Evolutionary conservation across 177 flowering plant species (phyloP), one percentile per base, ranked within the genome.

Genomic region (Telopea speciosissima): DNA sequence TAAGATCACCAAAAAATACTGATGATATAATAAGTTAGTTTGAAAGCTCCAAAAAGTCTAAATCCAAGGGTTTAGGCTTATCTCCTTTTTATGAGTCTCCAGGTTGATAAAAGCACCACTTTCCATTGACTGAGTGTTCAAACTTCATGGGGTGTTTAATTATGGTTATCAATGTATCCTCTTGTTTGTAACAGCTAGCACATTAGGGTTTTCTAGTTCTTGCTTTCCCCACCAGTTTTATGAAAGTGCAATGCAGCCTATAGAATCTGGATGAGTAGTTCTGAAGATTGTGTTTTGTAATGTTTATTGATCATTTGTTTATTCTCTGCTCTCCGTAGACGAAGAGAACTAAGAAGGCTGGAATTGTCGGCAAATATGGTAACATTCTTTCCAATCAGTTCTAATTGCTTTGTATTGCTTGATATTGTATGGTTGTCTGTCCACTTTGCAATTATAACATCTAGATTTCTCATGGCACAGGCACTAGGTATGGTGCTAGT

Each of bases 401-500:
- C 1, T 58, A 8, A 58, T 58, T 58, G 4, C 9, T n/a, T n/a
- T 0, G 61, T 58, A 7, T 58, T n/a, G 61, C 7, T 49, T 19
- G 61, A 19, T 17, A 17, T 58, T 16, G 22, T 16, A 21, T 58
- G 61, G 6, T 58, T 58, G n/a, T 58, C 23, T 19, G 19, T 19
- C 7, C n/a, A 19, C 14, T 2, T 8, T 58, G 24, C 61, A 19
- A 8, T 28, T 16, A 8, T 28, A 23, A 28, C 4, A 19, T 17
- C 17, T 63, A 17, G 7, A 28, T 10, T 63, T 10, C 4, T 2
- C 16, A 12, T 63, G 66, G 5, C 8, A 28, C 66, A 63, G 71
- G 71, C 61, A 69, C 73, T 16, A 63, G 73, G 16, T 70, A 70
- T 70, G 73, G 73, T 70, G 66, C 73, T 42, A 44, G 61, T 62